Conservation (phyloP, 441 rosid genomes). For the Theobroma grandiflorum region DNA sequence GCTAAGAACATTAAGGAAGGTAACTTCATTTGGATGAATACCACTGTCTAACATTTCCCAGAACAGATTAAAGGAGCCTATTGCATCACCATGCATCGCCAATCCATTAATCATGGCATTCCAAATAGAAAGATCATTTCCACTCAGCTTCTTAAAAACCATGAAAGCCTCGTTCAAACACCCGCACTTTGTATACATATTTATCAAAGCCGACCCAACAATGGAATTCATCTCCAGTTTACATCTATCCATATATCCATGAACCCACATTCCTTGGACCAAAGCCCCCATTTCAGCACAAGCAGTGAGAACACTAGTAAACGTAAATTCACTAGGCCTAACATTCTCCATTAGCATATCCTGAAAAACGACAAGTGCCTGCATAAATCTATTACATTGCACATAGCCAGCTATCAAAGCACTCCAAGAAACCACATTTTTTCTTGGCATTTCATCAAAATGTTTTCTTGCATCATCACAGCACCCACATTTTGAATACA, state of each 20-base stretch:
- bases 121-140: constrained; percentile 40
- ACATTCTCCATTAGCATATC: constrained; percentile 27
- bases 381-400: constrained; percentile 28
- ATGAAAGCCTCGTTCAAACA: constrained; percentile 38
- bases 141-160: constrained; percentile 37
- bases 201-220: constrained; percentile 42
- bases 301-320: constrained; percentile 47
- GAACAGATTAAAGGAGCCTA: constrained; percentile 36
- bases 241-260: constrained; percentile 31
- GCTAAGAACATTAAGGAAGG: constrained; percentile 35
- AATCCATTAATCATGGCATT: constrained; percentile 52
- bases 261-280: constrained; percentile 45
- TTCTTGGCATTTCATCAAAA: constrained; percentile 34
- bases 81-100: constrained; percentile 45
- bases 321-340: constrained; percentile 38
- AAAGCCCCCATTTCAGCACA: constrained; percentile 45
- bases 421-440: constrained; percentile 37
- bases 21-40: constrained; percentile 35
- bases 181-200: constrained; percentile 54
- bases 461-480: constrained; percentile 32
- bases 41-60: constrained; percentile 33
- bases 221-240: constrained; percentile 32
- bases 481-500: constrained; percentile 35
- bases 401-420: constrained; percentile 37
- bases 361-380: constrained; percentile 29